Percentiles rank a stretch among this genome's conserved stretches.
Conservation (phyloP, 2,329 filamentous ascomycete genomes). For the Tolypocladium inflatum region DNA sequence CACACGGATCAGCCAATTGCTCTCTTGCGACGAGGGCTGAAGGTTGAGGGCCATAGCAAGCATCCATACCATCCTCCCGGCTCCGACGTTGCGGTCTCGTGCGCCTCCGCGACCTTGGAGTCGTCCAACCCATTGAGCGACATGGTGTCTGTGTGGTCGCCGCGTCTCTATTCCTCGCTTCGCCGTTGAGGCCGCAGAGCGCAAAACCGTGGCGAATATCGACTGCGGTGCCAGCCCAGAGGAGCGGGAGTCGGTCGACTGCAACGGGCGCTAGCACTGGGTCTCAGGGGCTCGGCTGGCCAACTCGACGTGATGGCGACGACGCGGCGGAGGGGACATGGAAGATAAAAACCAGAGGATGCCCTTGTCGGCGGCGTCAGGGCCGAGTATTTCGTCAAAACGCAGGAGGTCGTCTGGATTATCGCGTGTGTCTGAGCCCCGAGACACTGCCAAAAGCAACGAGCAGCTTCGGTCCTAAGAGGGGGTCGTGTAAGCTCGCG, state of each 20-base stretch:
- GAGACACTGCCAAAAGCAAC: slow-evolving; percentile 5
- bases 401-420: slow-evolving; percentile 1
- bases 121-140: slow-evolving; percentile 93
- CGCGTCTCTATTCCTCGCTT: slow-evolving; percentile 1
- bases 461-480: background rate
- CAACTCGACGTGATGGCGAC: background rate
- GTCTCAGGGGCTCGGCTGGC: background rate
- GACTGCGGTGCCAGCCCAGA: background rate
- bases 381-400: background rate
- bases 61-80: slow-evolving; percentile 81
- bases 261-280: background rate
- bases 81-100: slow-evolving; percentile 70
- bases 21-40: background rate
- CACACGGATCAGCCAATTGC: slow-evolving; percentile 9
- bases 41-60: background rate
- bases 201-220: background rate
- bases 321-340: background rate
- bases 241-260: background rate
- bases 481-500: background rate
- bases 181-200: background rate
- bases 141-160: slow-evolving; percentile 43
- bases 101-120: slow-evolving; percentile 70
- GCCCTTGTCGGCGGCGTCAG: slow-evolving; percentile 1
- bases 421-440: slow-evolving; percentile 1
- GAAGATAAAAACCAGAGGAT: background rate